Evolutionary conservation across 2,329 filamentous ascomycete genomes (phyloP), one percentile per base, ranked within the genome.

Genomic region (Teratosphaeriaceae sp.): DNA sequence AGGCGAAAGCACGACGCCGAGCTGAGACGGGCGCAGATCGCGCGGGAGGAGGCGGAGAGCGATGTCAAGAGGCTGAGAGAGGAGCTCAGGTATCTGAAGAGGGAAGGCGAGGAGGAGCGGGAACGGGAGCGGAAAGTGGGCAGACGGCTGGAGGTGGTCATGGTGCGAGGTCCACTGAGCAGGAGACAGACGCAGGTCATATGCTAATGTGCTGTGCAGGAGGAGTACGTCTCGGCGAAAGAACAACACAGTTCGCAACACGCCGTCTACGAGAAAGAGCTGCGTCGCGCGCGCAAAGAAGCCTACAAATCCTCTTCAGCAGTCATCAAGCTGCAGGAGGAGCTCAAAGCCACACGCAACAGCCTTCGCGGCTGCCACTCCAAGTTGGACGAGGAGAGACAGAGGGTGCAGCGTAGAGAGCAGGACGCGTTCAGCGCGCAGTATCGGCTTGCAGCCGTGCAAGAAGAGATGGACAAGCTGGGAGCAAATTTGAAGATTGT

Each of bases 271-370:
- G 83, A 87, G 55, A 86, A 86, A 60, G 83, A 87, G 61, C 80
- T 85, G 33, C 75, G 82, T 42, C 73, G 79, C 43, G 74, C 78
- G 8, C 72, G 81, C 38, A 87, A 87, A 54, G 84, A 87, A 54
- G 80, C 79, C 2, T 86, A 85, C 72, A 86, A 85, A 58, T 75
- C 78, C n/a, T 81, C 85, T 53, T 85, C 82, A 2, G 65, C 69
- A 9, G 73, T 82, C 23, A 76, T 86, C 54, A 85, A 85, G 59
- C 61, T 83, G n/a, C 82, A 86, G 59, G 83, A 86, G 54, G 82
- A 87, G 55, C 72, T 85, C 50, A 86, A 86, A 59, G 67, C 76
- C 0, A 68, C 76, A 40, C 75, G 80, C 34, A 65, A 65, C 20
- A 65, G 68, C n/a, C 65, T 73, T 39, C 79, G 77, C 50, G 67